Base-by-base conservation (phyloP, 2,329 filamentous ascomycete species). In the Leptodontidium sp. region DNA sequence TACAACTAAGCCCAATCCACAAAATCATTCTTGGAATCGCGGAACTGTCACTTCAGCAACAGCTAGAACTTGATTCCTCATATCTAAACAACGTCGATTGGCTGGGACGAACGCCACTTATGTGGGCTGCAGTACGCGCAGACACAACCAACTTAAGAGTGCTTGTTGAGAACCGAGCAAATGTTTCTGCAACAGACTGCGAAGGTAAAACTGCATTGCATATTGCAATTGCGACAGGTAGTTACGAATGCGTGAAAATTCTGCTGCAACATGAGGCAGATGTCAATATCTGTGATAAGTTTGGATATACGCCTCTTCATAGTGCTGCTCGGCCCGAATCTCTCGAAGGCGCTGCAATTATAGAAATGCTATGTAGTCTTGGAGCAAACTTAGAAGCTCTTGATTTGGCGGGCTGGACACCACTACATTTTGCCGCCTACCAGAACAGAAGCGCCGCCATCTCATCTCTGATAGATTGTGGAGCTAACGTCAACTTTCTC, bases 101-200 rank as follows among this genome's bases (percentile, higher is more conserved):
- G 58, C 45, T 3, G 32, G 58, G 58, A 26, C 38, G 40, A 61
- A 61, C 35, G 40, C 58, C 58, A 45, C 38, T 61, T 45, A 21
- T 61, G 21, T 61, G 58, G 58, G 58, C 38, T 61, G 32, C 58
- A 61, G 24, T n/a, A 29, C 58, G 58, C 45, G 58, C 24, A 53
- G 26, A 53, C 14, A 9, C 2, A 53, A 32, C 24, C 50, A 29
- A 53, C 24, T 32, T 53, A 15, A 53, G 24, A 53, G 9, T 32
- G 24, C 50, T 53, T 53, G 12, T 32, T 53, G 24, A 53, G 24
- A 17, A 32, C 26, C 24, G 26, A 53, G 50, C 50, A 53, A 15
- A 53, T 5, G 11, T 53, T 53, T 15, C 26, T 29, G 50, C 50
- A 53, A 14, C 24, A 53, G 50, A 53, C 11, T 53, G 3, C 26